Evolutionary conservation across 106 monocot species (phyloP).

Genomic region (Phalaenopsis aphrodite): DNA sequence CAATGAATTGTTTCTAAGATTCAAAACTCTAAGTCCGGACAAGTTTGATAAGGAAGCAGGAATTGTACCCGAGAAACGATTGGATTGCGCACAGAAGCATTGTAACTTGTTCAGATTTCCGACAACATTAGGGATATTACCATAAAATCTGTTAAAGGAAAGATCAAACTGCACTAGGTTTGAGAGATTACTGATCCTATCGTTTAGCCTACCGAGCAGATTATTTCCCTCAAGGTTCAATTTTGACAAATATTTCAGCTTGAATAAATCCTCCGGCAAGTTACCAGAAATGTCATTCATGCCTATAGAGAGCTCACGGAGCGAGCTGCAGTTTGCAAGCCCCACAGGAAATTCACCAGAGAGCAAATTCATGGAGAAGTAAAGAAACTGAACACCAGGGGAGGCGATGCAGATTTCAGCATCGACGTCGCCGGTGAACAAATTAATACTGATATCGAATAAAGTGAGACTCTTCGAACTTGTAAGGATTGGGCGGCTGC

Average conservation of each 20-base stretch:
- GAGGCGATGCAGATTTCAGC: conserved; percentile 47
- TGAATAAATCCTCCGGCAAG: conserved; percentile 74
- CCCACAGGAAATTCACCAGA: conserved; percentile 53
- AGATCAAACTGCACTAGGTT: conserved; percentile 58
- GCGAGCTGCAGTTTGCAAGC: conserved; percentile 56
- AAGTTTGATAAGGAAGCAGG: conserved; percentile 60
- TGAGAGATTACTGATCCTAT: conserved; percentile 49
- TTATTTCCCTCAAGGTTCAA: conserved; percentile 40
- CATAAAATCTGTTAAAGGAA: conserved; percentile 57
- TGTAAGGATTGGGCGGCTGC: conserved; percentile 44
- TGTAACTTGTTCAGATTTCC: conserved; percentile 31
- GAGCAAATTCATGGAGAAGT: conserved; percentile 49
- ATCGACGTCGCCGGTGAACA: conserved; percentile 40
- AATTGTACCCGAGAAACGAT: conserved; percentile 33
- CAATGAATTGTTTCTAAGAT: conserved; percentile 59
- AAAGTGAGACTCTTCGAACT: conserved; percentile 27
- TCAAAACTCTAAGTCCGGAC: conserved; percentile 32
- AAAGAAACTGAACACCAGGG: conserved; percentile 24
- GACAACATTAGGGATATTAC: conserved; percentile 59
- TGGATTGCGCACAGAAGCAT: conserved; percentile 32
- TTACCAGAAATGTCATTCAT: conserved; percentile 37
- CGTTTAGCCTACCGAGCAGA: conserved; percentile 28
- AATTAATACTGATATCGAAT: conserved; percentile 44
- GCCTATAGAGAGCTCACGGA: conserved; percentile 48
- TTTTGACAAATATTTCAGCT: conserved; percentile 22